A percentile compares a stretch with the other conserved stretches of the same genome.
phyloP scores from a whole-genome alignment of 345 rosid species.

The Acer campestre region DNA sequence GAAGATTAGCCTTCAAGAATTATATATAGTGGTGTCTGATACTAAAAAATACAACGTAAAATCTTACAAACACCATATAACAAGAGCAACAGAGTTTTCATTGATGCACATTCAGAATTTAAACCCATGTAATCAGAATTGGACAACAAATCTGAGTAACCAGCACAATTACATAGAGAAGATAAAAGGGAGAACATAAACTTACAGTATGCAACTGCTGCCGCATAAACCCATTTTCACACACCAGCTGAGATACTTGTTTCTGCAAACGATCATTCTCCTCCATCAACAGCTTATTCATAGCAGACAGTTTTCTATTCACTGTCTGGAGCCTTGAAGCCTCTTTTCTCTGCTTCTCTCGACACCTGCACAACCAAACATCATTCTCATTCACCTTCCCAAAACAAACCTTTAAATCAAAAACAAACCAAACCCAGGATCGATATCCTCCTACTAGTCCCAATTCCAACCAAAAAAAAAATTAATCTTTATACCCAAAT shows the following conservation, averaged over 20 bases:
- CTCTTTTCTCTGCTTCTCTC: slow-evolving; percentile 99
- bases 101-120: background rate
- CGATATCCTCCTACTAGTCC: background rate
- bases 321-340: slow-evolving; percentile 93
- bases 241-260: slow-evolving; percentile 96
- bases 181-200: slow-evolving; percentile 14
- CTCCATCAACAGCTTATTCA: slow-evolving; percentile 98
- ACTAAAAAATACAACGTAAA: background rate
- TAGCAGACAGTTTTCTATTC: slow-evolving; percentile 88
- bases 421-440: slow-evolving; percentile 4
- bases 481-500: slow-evolving; percentile 2
- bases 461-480: background rate
- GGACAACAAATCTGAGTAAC: background rate
- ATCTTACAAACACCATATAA: background rate
- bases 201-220: slow-evolving; percentile 84
- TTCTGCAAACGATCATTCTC: slow-evolving; percentile 98
- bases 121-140: background rate
- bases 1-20: background rate
- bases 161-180: background rate
- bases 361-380: slow-evolving; percentile 63
- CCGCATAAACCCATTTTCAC: slow-evolving; percentile 87
- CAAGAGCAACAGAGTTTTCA: background rate
- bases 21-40: background rate
- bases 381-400: slow-evolving; percentile 20
- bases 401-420: slow-evolving; percentile 5